phyloP scores from a whole-genome alignment of 164 flowering plant species.

The Warburgia ugandensis region DNA sequence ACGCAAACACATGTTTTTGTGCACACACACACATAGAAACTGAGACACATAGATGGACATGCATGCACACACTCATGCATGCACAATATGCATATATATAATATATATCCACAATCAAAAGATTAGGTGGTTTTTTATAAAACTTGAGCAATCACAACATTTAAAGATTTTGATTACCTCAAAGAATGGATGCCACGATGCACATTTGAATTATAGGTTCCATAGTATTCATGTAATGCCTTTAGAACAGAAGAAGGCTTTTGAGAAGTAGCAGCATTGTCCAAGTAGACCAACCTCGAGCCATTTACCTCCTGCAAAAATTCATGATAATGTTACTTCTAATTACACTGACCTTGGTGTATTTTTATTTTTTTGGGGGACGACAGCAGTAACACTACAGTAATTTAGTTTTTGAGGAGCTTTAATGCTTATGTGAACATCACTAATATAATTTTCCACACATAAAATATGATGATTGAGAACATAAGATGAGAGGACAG shows the following conservation, averaged over 20 bases:
- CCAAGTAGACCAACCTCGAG: constrained; percentile 74
- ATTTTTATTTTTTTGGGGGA: not conserved
- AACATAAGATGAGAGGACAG: too few species aligned
- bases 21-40: not conserved
- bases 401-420: too few species aligned
- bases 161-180: constrained; percentile 35
- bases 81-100: not conserved
- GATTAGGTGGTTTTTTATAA: not conserved
- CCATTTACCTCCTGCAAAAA: constrained; percentile 67
- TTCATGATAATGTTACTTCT: too few species aligned
- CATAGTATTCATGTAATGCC: constrained; percentile 63
- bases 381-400: not conserved
- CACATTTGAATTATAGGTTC: constrained; percentile 76
- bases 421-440: too few species aligned
- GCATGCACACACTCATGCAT: not conserved
- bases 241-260: constrained; percentile 71
- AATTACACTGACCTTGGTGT: too few species aligned
- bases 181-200: constrained; percentile 88
- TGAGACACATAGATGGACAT: not conserved
- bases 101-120: not conserved
- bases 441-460: too few species aligned
- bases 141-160: not conserved
- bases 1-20: too few species aligned
- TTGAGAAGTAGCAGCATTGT: constrained; percentile 97
- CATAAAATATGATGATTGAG: too few species aligned